These are phyloP conservation scores for Nakaseomyces uthaithaninus DNA, from an alignment of 1,139 yeast species.

Conservation along the genomic window DNA sequence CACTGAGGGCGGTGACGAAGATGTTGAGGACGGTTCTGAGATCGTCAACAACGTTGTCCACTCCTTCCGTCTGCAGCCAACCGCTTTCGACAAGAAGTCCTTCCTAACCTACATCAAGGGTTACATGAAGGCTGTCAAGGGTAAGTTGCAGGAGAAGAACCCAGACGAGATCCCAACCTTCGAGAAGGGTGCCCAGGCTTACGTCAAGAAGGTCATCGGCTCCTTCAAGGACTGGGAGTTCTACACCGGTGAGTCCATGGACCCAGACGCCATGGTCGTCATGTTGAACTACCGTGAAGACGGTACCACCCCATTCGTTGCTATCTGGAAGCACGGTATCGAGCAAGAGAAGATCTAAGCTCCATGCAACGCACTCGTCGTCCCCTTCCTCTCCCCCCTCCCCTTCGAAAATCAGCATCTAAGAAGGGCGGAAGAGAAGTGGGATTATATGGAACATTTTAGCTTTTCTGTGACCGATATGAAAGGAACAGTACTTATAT, in stretches of 20 bases:
- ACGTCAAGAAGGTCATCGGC: slow-evolving; percentile 90
- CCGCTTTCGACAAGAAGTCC: slow-evolving; percentile 95
- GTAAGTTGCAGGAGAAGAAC: slow-evolving; percentile 73
- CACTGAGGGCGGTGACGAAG: slow-evolving; percentile 88
- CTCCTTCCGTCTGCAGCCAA: slow-evolving; percentile 96
- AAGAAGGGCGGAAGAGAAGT: too few species aligned
- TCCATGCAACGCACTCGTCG: not conserved
- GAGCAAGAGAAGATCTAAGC: slow-evolving; percentile 76
- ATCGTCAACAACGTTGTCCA: slow-evolving; percentile 95
- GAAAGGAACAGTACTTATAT: too few species aligned
- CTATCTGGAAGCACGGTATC: slow-evolving; percentile 98
- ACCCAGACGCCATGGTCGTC: slow-evolving; percentile 97
- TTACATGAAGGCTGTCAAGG: slow-evolving; percentile 95
- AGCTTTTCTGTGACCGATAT: too few species aligned
- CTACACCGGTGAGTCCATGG: slow-evolving; percentile 99
- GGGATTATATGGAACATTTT: too few species aligned
- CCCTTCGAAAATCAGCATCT: too few species aligned
- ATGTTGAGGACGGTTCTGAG: slow-evolving; percentile 73
- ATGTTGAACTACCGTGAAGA: slow-evolving; percentile 99
- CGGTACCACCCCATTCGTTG: slow-evolving; percentile 95
- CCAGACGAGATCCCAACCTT: slow-evolving; percentile 82
- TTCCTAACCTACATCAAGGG: slow-evolving; percentile 93
- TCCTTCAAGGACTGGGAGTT: slow-evolving; percentile 98
- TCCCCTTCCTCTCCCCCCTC: too few species aligned
- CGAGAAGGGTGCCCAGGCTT: slow-evolving; percentile 94